These are phyloP conservation scores for Pestalotiopsis sp. DNA, from an alignment of 2,329 filamentous ascomycete species.

Conservation along the genomic window DNA sequence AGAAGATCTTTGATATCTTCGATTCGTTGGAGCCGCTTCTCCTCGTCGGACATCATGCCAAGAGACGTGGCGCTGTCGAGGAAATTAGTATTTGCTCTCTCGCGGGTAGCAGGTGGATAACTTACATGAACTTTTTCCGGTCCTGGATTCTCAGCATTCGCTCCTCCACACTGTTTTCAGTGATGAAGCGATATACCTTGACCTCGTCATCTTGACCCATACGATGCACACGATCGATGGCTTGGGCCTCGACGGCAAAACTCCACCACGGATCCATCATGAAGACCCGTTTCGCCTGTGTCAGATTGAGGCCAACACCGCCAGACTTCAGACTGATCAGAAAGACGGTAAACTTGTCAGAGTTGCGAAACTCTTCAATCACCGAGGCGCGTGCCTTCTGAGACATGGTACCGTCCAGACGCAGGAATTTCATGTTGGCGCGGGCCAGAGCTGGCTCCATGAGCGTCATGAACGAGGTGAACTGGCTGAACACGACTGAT, in stretches of 20 bases:
- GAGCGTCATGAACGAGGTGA: constrained; percentile 92
- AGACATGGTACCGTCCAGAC: constrained; percentile 87
- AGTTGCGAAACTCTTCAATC: constrained; percentile 69
- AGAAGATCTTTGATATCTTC: constrained; percentile 94
- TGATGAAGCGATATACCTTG: constrained; percentile 84
- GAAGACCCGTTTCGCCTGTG: constrained; percentile 84
- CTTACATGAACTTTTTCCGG: constrained; percentile 92
- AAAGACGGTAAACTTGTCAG: constrained; percentile 69
- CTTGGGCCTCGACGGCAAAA: constrained; percentile 94
- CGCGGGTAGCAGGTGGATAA: constrained; percentile 28
- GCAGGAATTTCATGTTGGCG: constrained; percentile 77
- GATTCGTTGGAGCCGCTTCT: constrained; percentile 86
- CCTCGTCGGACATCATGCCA: constrained; percentile 93
- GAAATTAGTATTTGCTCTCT: too few species aligned
- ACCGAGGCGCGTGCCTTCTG: constrained; percentile 84
- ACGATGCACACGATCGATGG: constrained; percentile 94
- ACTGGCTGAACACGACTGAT: constrained; percentile 91
- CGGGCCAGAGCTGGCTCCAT: constrained; percentile 79
- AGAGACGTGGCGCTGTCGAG: too few species aligned
- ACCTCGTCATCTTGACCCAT: constrained; percentile 94
- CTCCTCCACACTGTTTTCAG: constrained; percentile 89
- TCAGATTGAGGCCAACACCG: constrained; percentile 92
- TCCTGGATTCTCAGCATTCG: constrained; percentile 94
- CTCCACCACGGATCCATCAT: constrained; percentile 99
- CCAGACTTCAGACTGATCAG: constrained; percentile 86